Conservation (phyloP, 1,139 yeast genomes). For the Geotrichum phurueaensis region DNA sequence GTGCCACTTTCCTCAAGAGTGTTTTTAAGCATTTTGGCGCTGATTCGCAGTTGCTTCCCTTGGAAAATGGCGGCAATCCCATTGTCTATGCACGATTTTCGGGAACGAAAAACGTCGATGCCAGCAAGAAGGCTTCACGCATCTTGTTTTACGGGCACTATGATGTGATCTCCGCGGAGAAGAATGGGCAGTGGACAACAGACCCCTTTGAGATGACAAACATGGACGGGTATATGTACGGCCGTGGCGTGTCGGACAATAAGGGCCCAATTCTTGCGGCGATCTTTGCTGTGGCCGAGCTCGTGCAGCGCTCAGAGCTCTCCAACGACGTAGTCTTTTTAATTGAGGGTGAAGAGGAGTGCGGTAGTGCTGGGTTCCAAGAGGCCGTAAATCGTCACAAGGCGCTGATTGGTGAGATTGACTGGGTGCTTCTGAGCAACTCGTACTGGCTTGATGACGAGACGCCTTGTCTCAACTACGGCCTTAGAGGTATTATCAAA, state of each 20-base stretch:
- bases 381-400: slow-evolving; percentile 50
- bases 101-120: slow-evolving; percentile 30
- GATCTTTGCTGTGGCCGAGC: slow-evolving; percentile 76
- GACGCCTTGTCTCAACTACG: slow-evolving; percentile 89
- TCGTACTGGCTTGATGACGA: slow-evolving; percentile 91
- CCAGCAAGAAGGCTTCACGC: slow-evolving; percentile 18
- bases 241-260: slow-evolving; percentile 90
- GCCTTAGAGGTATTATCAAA: slow-evolving; percentile 84
- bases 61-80: slow-evolving; percentile 67
- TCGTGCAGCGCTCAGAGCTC: slow-evolving; percentile 48
- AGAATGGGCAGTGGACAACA: slow-evolving; percentile 57
- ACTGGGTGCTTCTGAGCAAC: slow-evolving; percentile 85
- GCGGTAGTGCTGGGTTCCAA: slow-evolving; percentile 83
- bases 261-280: slow-evolving; percentile 94
- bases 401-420: slow-evolving; percentile 57
- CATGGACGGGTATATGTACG: slow-evolving; percentile 78
- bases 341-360: slow-evolving; percentile 93
- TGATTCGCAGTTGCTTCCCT: slow-evolving; percentile 62
- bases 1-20: slow-evolving; percentile 70
- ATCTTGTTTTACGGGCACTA: slow-evolving; percentile 92
- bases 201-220: slow-evolving; percentile 75
- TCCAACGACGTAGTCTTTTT: slow-evolving; percentile 72
- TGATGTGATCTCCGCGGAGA: slow-evolving; percentile 76
- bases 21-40: slow-evolving; percentile 72
- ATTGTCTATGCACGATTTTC: slow-evolving; percentile 70